phyloP scores from a whole-genome alignment of 2,329 filamentous ascomycete genomes.

The Aspergillus fischeri region DNA sequence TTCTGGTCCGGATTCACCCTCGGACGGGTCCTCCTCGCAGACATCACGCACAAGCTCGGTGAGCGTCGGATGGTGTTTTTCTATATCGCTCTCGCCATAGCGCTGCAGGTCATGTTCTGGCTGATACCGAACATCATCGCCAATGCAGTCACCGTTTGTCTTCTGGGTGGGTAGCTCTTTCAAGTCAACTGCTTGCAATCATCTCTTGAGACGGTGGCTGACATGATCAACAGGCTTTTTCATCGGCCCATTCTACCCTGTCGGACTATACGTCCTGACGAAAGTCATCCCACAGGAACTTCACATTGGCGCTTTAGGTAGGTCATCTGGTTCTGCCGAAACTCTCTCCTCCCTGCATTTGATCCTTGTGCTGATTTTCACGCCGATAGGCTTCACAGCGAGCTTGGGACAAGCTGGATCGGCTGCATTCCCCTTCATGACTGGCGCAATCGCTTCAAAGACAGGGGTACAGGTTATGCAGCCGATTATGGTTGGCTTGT shows the following conservation, averaged over 20 bases:
- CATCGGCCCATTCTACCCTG: slow-evolving; percentile 24
- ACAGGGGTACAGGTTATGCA: slow-evolving; percentile 20
- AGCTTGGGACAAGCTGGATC: slow-evolving; percentile 20
- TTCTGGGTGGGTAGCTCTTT: slow-evolving; percentile 14
- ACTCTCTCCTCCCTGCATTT: background rate
- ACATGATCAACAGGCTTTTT: slow-evolving; percentile 17
- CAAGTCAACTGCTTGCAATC: background rate
- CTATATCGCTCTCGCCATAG: slow-evolving; percentile 16
- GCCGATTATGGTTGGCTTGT: slow-evolving; percentile 22
- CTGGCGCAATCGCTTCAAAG: slow-evolving; percentile 20
- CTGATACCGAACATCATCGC: slow-evolving; percentile 17
- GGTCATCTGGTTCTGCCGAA: background rate
- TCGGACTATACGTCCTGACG: slow-evolving; percentile 21
- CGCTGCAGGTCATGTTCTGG: slow-evolving; percentile 21
- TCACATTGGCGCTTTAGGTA: slow-evolving; percentile 21
- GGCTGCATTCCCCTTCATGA: slow-evolving; percentile 23
- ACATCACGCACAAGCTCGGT: slow-evolving; percentile 21
- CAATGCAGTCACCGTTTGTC: slow-evolving; percentile 21
- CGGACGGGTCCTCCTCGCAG: slow-evolving; percentile 18
- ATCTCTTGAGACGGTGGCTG: background rate
- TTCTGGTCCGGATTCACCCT: slow-evolving; percentile 23
- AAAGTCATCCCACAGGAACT: slow-evolving; percentile 19
- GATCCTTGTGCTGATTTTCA: slow-evolving; percentile 1
- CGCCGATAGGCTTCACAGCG: slow-evolving; percentile 18
- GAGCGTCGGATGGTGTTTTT: slow-evolving; percentile 20